Evolutionary conservation across 495 filamentous ascomycete species (phyloP).

Genomic region (Antarctomyces pellizariae): DNA sequence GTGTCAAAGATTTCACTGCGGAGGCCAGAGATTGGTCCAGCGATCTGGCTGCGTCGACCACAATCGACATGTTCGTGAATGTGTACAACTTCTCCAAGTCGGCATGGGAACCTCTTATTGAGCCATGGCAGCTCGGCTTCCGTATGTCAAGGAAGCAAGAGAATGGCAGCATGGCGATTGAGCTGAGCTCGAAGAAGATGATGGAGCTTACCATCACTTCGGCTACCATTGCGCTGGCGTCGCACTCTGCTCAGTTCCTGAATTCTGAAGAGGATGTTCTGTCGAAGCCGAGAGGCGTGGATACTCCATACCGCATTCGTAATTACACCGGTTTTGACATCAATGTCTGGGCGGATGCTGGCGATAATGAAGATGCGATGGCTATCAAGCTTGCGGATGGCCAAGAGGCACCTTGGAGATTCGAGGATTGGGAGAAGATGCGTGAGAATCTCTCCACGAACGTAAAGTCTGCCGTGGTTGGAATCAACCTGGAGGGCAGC

Average conservation of each 20-base stretch:
- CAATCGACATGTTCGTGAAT: slow-evolving; percentile 79
- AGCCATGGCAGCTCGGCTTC: slow-evolving; percentile 87
- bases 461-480: slow-evolving; percentile 48
- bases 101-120: slow-evolving; percentile 87
- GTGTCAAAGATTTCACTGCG: slow-evolving; percentile 70
- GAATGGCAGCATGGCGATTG: slow-evolving; percentile 56
- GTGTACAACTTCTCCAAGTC: slow-evolving; percentile 98
- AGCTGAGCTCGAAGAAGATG: slow-evolving; percentile 66
- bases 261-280: slow-evolving; percentile 78
- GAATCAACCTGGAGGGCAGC: slow-evolving; percentile 71
- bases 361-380: slow-evolving; percentile 27
- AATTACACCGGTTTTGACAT: slow-evolving; percentile 91
- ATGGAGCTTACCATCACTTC: slow-evolving; percentile 86
- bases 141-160: slow-evolving; percentile 60
- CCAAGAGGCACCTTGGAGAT: slow-evolving; percentile 83
- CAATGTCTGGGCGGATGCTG: slow-evolving; percentile 53
- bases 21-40: slow-evolving; percentile 78
- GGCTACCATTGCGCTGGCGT: slow-evolving; percentile 76
- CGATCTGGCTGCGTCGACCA: slow-evolving; percentile 66
- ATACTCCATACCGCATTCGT: slow-evolving; percentile 79
- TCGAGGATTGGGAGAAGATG: slow-evolving; percentile 85
- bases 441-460: slow-evolving; percentile 78
- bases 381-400: slow-evolving; percentile 73
- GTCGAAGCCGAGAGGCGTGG: slow-evolving; percentile 74
- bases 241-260: slow-evolving; percentile 81